Conservation (phyloP, 164 flowering plant species). For the Piper longum region DNA sequence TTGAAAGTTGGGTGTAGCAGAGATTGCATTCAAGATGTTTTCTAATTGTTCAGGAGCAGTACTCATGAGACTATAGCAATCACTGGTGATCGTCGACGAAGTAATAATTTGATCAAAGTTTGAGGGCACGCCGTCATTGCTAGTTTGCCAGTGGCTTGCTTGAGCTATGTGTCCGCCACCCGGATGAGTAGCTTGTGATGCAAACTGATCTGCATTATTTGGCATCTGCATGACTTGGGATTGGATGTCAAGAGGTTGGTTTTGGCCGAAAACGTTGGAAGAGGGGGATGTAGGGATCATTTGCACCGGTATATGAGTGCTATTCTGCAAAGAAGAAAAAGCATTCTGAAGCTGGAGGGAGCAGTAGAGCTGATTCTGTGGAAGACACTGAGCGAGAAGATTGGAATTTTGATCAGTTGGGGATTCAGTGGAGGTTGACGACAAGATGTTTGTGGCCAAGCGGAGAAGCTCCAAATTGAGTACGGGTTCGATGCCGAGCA, state of each 20-base stretch:
- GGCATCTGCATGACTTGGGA: constrained; percentile 20
- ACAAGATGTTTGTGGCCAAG: constrained; percentile 35
- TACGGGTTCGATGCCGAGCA: constrained; percentile 37
- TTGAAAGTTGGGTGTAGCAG: constrained; percentile 15
- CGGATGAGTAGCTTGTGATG: constrained; percentile 10
- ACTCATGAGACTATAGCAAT: constrained; percentile 2
- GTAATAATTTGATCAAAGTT: constrained; percentile 2
- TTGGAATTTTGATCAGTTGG: constrained; percentile 10
- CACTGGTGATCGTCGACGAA: constrained; percentile 6
- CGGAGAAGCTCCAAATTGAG: constrained; percentile 49
- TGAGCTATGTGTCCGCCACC: constrained; percentile 6
- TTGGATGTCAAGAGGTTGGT: constrained; percentile 11
- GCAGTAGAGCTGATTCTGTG: constrained; percentile 12
- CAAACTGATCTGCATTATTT: constrained; percentile 19
- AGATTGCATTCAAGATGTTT: constrained; percentile 8
- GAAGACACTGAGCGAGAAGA: constrained; percentile 20
- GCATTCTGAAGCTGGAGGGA: constrained; percentile 15
- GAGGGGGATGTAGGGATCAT: constrained; percentile 14
- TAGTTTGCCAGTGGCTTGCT: constrained; percentile 20
- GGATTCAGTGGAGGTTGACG: constrained; percentile 11
- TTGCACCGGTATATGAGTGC: constrained; percentile 11
- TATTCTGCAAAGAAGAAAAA: constrained; percentile 11
- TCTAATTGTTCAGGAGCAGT: constrained; percentile 12
- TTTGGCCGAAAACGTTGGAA: constrained; percentile 1
- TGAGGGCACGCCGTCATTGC: constrained; percentile 8